Evolutionary conservation across 2,329 filamentous ascomycete species (phyloP).

Genomic region (Colletotrichum truncatum): DNA sequence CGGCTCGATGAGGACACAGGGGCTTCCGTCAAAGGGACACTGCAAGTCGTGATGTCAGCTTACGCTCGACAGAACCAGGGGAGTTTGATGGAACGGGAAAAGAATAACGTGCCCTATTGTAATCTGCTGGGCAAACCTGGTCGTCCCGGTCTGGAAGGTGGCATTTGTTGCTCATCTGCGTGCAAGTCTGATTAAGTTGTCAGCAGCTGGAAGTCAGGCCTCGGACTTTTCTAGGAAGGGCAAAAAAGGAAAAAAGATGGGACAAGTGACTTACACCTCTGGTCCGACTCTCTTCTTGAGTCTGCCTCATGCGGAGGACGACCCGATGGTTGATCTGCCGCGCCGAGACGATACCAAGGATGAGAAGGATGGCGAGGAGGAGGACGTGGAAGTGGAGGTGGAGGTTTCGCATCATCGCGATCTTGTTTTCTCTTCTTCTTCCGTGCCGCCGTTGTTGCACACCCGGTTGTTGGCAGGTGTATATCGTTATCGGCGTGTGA

Average conservation of each 20-base stretch:
- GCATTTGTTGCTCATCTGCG: constrained; percentile 27
- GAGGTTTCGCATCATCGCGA: neutral
- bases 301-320: constrained; percentile 4
- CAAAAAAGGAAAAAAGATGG: too few species aligned
- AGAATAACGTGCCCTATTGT: constrained; percentile 14
- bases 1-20: constrained; percentile 24
- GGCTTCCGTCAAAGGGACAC: constrained; percentile 22
- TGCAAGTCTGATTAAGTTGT: constrained; percentile 2
- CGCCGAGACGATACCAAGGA: neutral
- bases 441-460: neutral
- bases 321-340: neutral
- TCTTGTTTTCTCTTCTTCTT: neutral
- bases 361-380: neutral
- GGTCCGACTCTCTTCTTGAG: constrained; percentile 18
- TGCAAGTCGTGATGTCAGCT: neutral
- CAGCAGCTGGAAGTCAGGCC: neutral
- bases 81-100: neutral
- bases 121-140: constrained; percentile 25
- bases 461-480: neutral
- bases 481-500: too few species aligned
- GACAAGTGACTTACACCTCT: constrained; percentile 24
- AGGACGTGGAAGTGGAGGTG: neutral
- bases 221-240: too few species aligned
- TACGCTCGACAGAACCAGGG: neutral
- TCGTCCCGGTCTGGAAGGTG: constrained; percentile 10